Evolutionary conservation across 495 filamentous ascomycete species (phyloP), one percentile per base, ranked within the genome.

Genomic region (Tuber brumale): DNA sequence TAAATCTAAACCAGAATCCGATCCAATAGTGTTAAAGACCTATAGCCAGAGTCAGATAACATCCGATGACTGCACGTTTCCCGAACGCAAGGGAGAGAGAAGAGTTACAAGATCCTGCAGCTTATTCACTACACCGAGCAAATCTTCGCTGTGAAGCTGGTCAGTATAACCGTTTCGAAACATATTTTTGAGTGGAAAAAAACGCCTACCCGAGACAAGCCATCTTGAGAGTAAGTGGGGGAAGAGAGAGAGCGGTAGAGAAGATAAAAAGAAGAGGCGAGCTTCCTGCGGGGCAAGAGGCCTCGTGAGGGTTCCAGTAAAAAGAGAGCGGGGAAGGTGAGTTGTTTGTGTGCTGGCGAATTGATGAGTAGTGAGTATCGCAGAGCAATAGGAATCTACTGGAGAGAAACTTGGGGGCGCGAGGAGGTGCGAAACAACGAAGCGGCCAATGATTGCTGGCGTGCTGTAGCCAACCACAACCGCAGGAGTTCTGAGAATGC

Each of bases 1-100:
- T 61, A 99, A 85, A 85, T 99, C 95, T 74, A 99, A 89, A 48
- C 82, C 82, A 37, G 94, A 97, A 84, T 99, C 95, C 86, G 95
- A 97, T 83, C 95, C 96, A 83, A 99, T 99, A 72, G 96, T 99
- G 86, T 99, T 98, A 86, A 99, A 98, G 75, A 99, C 82, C 82
- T 83, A 42, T 72, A 51, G 70, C 14, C 12, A 66, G 27, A 35
- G 57, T 66, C 6, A 66, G 57, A 66, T 66, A 35, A 66, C 27
- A 66, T 35, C 57, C 57, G 57, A 66, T 61, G 57, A 66, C n/a
- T 31, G 51, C 9, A 12, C 23, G 0, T 61, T 61, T 61, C 12
- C 51, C 51, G 12, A 51, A 61, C n/a, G 27, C 9, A 61, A 61
- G 57, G 27, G 69, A 74, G 74, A 35, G 51, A 66, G 46, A 78